Base-by-base conservation (phyloP, 148 eudicot genomes). In the Euryodendron excelsum region DNA sequence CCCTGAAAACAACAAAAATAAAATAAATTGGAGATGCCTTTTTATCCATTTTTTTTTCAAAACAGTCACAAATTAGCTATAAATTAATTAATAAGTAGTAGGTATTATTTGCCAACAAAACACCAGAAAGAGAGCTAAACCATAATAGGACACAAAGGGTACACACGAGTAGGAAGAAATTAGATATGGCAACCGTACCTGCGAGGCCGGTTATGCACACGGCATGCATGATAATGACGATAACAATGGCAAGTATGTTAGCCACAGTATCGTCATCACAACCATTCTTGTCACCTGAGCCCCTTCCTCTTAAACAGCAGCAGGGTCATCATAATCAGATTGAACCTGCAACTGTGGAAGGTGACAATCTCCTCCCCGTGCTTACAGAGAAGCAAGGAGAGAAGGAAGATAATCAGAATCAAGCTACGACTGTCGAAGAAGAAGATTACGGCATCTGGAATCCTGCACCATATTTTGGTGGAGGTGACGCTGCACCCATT, bases 401-500 rank as follows among this genome's bases (percentile, higher is more conserved):
- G 14, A 13, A 36, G 14, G n/a, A 20, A 1, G 37, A 9, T 36
- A 18, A 33, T 30, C 10, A 0, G 13, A 34, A 20, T 47, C 69
- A 73, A 17, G 67, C 9, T 1, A 1, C 2, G 33, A 58, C n/a
- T n/a, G n/a, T 73, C 1, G 48, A 34, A 44, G 81, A 76, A 36
- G 86, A 80, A 13, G 91, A 88, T 77, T 88, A 88, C 70, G 86
- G 86, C 21, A 56, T 59, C 60, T 86, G 87, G 89, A 80, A 67
- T 68, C 86, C 91, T 9, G 72, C 50, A 21, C 91, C 91, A 7
- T 82, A 84, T 36, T 68, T 76, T 69, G 62, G 69, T 8, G 80
- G 80, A 33, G 81, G 71, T 28, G 68, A 72, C 61, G 53, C 28
- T 14, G 87, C 73, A 5, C 87, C 83, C 3, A 77, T 88, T 80